Percentiles rank a stretch among this genome's conserved stretches.
Evolutionary conservation across 441 rosid species (phyloP).

Genomic region (Gossypium laxum): DNA sequence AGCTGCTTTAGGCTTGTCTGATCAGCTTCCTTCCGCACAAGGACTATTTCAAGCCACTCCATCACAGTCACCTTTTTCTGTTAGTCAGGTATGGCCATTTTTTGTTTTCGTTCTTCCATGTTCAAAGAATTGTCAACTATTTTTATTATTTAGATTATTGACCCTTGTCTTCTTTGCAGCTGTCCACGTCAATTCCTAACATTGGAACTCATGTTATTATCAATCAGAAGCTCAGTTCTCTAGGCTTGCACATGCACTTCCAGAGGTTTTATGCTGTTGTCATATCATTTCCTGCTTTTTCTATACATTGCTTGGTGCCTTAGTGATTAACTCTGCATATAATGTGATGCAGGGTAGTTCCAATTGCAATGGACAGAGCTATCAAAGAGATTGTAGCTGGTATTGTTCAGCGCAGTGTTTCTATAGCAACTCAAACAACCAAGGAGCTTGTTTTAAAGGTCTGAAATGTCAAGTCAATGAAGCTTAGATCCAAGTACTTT

Average conservation of each 20-base stretch:
- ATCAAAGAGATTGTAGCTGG: slow-evolving; percentile 84
- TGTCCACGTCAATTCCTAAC: slow-evolving; percentile 64
- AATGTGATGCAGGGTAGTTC: slow-evolving; percentile 56
- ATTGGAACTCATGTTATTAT: slow-evolving; percentile 78
- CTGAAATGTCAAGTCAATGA: slow-evolving; percentile 15
- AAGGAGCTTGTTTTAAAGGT: slow-evolving; percentile 98
- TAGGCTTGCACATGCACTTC: slow-evolving; percentile 76
- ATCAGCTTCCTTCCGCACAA: slow-evolving; percentile 73
- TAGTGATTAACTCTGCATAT: not conserved
- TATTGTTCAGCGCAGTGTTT: slow-evolving; percentile 95
- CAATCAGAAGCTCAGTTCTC: slow-evolving; percentile 61
- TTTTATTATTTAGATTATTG: slow-evolving; percentile 17
- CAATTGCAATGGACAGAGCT: slow-evolving; percentile 91
- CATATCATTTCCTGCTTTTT: slow-evolving; percentile 9
- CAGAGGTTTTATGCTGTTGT: slow-evolving; percentile 58
- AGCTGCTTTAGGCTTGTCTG: slow-evolving; percentile 59
- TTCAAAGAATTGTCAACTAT: not conserved
- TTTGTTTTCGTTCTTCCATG: slow-evolving; percentile 6
- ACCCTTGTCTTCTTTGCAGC: slow-evolving; percentile 35
- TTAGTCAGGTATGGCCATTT: slow-evolving; percentile 44
- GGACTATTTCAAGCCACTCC: slow-evolving; percentile 71
- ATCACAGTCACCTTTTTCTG: slow-evolving; percentile 60
- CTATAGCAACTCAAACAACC: slow-evolving; percentile 94
- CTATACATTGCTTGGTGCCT: not conserved
- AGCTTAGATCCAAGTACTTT: not conserved